Evolutionary conservation across 345 rosid species (phyloP), one percentile per base, ranked within the genome.

Genomic region (Salix purpurea): DNA sequence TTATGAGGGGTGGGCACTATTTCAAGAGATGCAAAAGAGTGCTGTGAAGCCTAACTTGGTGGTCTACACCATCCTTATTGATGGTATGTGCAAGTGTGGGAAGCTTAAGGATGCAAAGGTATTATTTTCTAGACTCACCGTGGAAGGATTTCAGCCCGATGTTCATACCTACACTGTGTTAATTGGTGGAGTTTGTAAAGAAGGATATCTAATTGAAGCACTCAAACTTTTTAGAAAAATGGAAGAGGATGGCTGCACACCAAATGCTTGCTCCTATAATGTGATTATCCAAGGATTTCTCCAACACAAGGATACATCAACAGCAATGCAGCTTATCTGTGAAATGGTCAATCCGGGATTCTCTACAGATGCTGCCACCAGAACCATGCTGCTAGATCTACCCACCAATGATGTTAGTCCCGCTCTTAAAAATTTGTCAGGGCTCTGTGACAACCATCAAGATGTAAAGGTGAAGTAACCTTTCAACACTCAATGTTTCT

Each of bases 91-190:
- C 62, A 56, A 56, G n/a, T 56, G 13, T 56, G 26, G 26, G 26
- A 56, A 56, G 62, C 62, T 56, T 56, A 23, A 56, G n/a, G 26
- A 56, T 56, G 62, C 62, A n/a, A 56, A 23, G 26, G 12, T 21
- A 23, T 23, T 21, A 26, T 56, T 79, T 74, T 42, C 73, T 75
- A 70, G 77, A 66, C 67, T 86, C 44, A 32, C 36, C 62, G 34
- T 71, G 32, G 65, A 79, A 75, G 86, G 76, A 18, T 1, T 86
- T 54, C 32, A 72, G 58, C 85, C 87, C 21, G 77, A 85, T 64
- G 76, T 76, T 70, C 40, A 75, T 5, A 81, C 81, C 21, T 82
- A 74, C 48, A 77, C 75, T 0, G 77, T 86, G 83, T 44, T 44
- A 44, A 84, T 86, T 37, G 67, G 74, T 24, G 81, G 85, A 12